These are phyloP conservation scores for Botrytis byssoidea DNA, from an alignment of 2,329 filamentous ascomycete species.

Conservation along the genomic window DNA sequence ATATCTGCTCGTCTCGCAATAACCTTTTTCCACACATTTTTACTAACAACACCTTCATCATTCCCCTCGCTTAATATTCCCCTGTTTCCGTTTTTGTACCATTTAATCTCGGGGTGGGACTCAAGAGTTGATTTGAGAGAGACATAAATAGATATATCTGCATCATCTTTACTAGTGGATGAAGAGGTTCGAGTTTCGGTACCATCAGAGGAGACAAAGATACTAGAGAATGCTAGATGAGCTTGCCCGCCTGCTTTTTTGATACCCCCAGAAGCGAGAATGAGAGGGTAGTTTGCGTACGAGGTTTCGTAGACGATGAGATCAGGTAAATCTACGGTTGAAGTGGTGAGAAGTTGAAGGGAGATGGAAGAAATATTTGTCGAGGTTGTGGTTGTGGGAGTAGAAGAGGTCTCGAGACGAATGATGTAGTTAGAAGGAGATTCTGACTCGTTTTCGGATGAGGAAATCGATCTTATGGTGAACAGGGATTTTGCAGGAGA, in stretches of 20 bases:
- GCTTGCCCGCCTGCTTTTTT: conserved; percentile 44
- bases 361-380: conserved; percentile 28
- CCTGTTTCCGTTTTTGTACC: conserved; percentile 43
- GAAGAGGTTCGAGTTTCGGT: conserved; percentile 32
- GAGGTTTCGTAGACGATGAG: conserved; percentile 47
- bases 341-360: conserved; percentile 39
- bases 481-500: conserved; percentile 43
- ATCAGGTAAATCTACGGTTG: conserved; percentile 43
- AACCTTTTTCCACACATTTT: conserved; percentile 44
- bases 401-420: conserved; percentile 35
- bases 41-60: conserved; percentile 36
- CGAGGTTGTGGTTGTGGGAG: conserved; percentile 26
- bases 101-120: conserved; percentile 39
- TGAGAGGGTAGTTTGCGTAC: conserved; percentile 46
- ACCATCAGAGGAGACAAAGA: conserved; percentile 37
- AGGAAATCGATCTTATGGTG: conserved; percentile 39
- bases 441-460: conserved; percentile 25
- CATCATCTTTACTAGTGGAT: conserved; percentile 32
- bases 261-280: conserved; percentile 44
- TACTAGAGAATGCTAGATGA: conserved; percentile 37
- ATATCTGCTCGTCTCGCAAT: conserved; percentile 45
- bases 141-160: conserved; percentile 47
- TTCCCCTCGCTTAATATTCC: conserved; percentile 40
- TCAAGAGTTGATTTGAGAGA: conserved; percentile 41
- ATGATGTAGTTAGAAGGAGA: conserved; percentile 40